phyloP scores from a whole-genome alignment of 805 yeast species.

The Zygoascus biomembranicola region DNA sequence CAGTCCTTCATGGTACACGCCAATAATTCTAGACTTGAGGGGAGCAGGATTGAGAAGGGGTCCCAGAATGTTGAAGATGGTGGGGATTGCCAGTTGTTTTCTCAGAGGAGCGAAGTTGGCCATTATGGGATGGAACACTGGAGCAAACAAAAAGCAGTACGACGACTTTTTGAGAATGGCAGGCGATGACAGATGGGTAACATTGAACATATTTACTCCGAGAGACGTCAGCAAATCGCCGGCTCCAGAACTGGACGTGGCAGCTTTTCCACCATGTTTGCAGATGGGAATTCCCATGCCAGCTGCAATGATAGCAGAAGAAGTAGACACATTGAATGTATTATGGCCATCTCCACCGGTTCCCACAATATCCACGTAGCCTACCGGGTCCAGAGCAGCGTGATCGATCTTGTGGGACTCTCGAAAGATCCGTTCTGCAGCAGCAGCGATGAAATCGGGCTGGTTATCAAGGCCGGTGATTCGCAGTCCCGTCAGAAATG shows the following conservation, averaged over 20 bases:
- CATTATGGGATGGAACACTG: constrained; percentile 91
- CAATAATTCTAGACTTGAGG: constrained; percentile 69
- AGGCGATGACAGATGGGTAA: constrained; percentile 56
- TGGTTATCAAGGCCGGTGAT: constrained; percentile 69
- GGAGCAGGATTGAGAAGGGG: constrained; percentile 92
- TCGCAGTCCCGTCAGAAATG: constrained; percentile 74
- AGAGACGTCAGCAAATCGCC: constrained; percentile 76
- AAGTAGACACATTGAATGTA: constrained; percentile 93
- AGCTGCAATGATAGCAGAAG: constrained; percentile 88
- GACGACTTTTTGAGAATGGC: constrained; percentile 37
- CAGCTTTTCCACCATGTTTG: constrained; percentile 97
- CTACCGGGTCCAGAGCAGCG: constrained; percentile 25
- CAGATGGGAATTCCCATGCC: constrained; percentile 77
- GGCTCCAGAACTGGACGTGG: constrained; percentile 88
- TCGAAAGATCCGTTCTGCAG: constrained; percentile 65
- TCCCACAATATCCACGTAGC: constrained; percentile 86
- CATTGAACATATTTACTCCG: constrained; percentile 75
- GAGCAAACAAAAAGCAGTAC: constrained; percentile 79
- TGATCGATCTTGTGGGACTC: constrained; percentile 28
- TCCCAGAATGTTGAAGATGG: constrained; percentile 89
- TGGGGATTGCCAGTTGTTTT: constrained; percentile 73
- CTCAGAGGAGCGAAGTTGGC: constrained; percentile 73
- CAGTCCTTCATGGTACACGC: constrained; percentile 72
- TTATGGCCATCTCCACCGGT: constrained; percentile 99
- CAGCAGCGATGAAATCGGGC: constrained; percentile 76